These are phyloP conservation scores for Excoecaria agallocha DNA, from an alignment of 345 rosid species.

Conservation along the genomic window DNA sequence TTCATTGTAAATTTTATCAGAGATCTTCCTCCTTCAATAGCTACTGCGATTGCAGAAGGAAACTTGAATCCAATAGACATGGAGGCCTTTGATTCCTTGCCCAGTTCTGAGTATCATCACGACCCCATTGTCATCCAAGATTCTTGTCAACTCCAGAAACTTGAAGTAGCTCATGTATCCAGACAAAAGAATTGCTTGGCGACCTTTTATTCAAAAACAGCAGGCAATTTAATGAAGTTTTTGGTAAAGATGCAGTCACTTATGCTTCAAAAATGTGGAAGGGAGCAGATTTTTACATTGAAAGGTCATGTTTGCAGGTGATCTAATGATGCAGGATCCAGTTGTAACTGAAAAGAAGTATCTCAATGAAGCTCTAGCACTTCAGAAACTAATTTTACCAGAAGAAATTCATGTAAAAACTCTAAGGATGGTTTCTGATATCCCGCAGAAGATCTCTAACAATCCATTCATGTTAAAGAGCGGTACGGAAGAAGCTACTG, in stretches of 20 bases:
- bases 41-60: constrained; percentile 75
- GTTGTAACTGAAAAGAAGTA: constrained; percentile 35
- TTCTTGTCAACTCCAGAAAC: constrained; percentile 27
- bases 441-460: constrained; percentile 41
- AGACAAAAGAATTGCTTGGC: constrained; percentile 27
- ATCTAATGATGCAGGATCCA: constrained; percentile 23
- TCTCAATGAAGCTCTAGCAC: constrained; percentile 43
- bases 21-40: constrained; percentile 66
- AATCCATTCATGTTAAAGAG: constrained; percentile 57
- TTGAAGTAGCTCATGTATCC: constrained; percentile 20
- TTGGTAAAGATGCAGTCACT: neutral
- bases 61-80: constrained; percentile 58
- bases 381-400: constrained; percentile 46
- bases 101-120: constrained; percentile 23
- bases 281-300: neutral
- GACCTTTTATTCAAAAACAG: constrained; percentile 28
- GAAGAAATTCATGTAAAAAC: constrained; percentile 12
- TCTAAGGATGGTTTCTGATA: constrained; percentile 11
- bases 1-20: constrained; percentile 35
- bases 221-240: constrained; percentile 25
- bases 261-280: neutral
- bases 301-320: constrained; percentile 19
- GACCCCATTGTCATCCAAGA: constrained; percentile 16
- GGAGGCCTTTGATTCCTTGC: constrained; percentile 58
- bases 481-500: too few relatives aligned